Base-by-base conservation (phyloP, 73 alveolate species). In the Paramecium sexaurelia region DNA sequence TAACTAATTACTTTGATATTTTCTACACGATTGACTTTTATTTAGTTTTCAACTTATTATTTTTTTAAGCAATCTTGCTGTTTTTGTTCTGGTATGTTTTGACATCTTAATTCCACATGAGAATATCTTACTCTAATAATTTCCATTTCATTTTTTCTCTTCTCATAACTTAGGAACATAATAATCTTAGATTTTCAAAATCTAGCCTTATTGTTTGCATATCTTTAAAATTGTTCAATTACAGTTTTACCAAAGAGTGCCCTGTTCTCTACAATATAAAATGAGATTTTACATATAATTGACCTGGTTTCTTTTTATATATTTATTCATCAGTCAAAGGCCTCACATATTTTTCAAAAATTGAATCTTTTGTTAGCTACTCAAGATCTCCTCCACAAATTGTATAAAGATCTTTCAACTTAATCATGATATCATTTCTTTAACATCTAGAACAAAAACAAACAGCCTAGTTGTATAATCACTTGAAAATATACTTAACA, bases 391-490 rank as follows among this genome's bases (percentile, higher is more conserved):
- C 90, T 9, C 90, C 90, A 43, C 90, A 78, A 11, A 78, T 41
- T 24, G 90, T 78, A 45, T 40, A 78, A 0, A 78, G 33, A 78
- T 78, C 90, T 45, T 45, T 78, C 39, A 78, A 33, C 7, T 78
- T 78, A 8, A 78, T 78, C 90, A 78, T 78, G 6, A 78, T 78
- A 39, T 78, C 90, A 43, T 78, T 78, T 22, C 90, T 39, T 40
- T 78, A 29, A 11, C 90, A 78, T 78, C 90, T 78, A 9, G 90
- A 78, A 61, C 90, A 78, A 78, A 78, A 78, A 43, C 90, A 78
- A 41, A 26, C 41, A 0, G 90, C 90, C 87, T 73, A 51, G 2
- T 35, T 35, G 6, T 35, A 35, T 22, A 3, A 61, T 26, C 5
- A 22, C 10, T 15, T 5, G n/a, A 17, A 5, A 17, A 22, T 17